Percentiles rank a stretch among this genome's conserved stretches.
phyloP scores from a whole-genome alignment of 495 filamentous ascomycete genomes.

The Aspergillus sclerotiicarbonarius region DNA sequence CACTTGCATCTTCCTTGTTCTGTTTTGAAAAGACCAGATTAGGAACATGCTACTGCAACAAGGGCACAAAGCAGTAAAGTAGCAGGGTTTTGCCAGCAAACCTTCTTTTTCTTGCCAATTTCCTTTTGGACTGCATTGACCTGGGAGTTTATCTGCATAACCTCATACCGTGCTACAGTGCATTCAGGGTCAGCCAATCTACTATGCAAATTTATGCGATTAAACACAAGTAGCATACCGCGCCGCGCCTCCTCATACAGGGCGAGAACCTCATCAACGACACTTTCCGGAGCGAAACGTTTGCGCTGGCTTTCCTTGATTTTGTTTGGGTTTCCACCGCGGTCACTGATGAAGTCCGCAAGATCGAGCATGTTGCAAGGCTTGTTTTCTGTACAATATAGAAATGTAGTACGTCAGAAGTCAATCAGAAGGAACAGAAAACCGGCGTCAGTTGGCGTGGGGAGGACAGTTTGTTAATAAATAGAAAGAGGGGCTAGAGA shows the following conservation, averaged over 20 bases:
- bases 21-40: conserved; percentile 22
- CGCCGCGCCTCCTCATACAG: conserved; percentile 83
- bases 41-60: background rate
- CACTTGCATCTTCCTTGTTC: conserved; percentile 81
- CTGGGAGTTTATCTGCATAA: conserved; percentile 72
- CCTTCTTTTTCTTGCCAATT: conserved; percentile 92
- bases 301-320: conserved; percentile 87
- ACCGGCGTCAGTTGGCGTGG: background rate
- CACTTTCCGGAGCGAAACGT: conserved; percentile 73
- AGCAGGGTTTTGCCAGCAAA: conserved; percentile 20
- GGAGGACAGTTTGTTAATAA: background rate
- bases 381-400: background rate
- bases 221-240: conserved; percentile 46
- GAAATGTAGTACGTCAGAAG: background rate
- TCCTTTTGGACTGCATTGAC: conserved; percentile 87
- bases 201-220: background rate
- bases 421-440: background rate
- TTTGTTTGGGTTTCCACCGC: conserved; percentile 82
- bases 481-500: conserved; percentile 1
- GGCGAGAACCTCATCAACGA: conserved; percentile 85
- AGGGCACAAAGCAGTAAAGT: background rate
- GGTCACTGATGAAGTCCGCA: conserved; percentile 76
- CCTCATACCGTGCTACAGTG: conserved; percentile 68
- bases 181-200: conserved; percentile 5
- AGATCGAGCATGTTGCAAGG: conserved; percentile 67